Evolutionary conservation across 768 basidiomycete genomes (phyloP).

Genomic region (Agaricus blazei): DNA sequence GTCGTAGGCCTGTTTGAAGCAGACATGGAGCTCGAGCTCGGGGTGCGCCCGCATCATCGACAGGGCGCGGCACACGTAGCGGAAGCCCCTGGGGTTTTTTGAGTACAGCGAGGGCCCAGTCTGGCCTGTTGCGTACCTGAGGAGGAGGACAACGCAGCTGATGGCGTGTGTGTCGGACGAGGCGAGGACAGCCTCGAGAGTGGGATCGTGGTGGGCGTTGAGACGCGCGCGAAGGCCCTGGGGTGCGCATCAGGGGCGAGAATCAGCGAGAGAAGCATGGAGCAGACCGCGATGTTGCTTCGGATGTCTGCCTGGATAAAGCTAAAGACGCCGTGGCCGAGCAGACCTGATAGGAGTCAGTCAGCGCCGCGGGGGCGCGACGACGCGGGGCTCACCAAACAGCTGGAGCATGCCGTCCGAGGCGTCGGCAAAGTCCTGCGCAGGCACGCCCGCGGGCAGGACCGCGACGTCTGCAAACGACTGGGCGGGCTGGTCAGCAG

Average conservation of each 20-base stretch:
- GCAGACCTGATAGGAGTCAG: slow-evolving; percentile 41
- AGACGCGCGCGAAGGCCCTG: slow-evolving; percentile 65
- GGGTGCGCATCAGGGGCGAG: slow-evolving; percentile 1
- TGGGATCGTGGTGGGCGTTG: slow-evolving; percentile 35
- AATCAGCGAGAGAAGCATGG: slow-evolving; percentile 7
- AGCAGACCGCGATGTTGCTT: slow-evolving; percentile 54
- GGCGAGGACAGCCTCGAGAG: slow-evolving; percentile 57
- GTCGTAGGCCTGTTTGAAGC: slow-evolving; percentile 71
- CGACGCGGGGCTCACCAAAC: slow-evolving; percentile 45
- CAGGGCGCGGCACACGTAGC: slow-evolving; percentile 64
- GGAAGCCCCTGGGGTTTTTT: slow-evolving; percentile 45
- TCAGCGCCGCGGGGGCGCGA: slow-evolving; percentile 13
- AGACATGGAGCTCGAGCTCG: slow-evolving; percentile 50
- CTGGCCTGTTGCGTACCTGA: slow-evolving; percentile 37
- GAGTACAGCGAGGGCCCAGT: not conserved
- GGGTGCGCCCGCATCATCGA: slow-evolving; percentile 57
- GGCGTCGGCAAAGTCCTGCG: slow-evolving; percentile 76
- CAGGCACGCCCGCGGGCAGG: slow-evolving; percentile 75
- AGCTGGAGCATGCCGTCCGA: slow-evolving; percentile 78
- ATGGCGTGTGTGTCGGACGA: slow-evolving; percentile 42
- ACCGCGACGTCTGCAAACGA: slow-evolving; percentile 84
- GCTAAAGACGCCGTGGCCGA: slow-evolving; percentile 64
- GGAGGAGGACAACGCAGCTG: slow-evolving; percentile 58
- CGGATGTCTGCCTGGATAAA: slow-evolving; percentile 71
- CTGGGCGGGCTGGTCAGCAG: slow-evolving; percentile 30